These are phyloP conservation scores for Coemansia sp. DNA, from an alignment of 192 early-diverging fungal genomes.

Conservation along the genomic window DNA sequence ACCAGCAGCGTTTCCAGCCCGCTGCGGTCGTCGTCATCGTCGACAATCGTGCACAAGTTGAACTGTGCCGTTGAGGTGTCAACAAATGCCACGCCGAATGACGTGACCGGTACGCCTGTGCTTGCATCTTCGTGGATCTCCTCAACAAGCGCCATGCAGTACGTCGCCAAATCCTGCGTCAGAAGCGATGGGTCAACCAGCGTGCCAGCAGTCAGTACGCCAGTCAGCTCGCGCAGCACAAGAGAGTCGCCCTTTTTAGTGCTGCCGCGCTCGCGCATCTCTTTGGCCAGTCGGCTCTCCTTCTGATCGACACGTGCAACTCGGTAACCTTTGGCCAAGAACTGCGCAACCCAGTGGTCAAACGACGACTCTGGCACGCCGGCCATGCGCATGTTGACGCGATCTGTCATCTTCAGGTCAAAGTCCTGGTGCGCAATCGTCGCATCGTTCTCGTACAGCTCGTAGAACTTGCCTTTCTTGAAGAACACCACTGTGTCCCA, in stretches of 20 bases:
- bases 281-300: constrained; percentile 91
- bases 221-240: constrained; percentile 81
- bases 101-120: constrained; percentile 29
- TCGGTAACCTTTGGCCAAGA: constrained; percentile 93
- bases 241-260: constrained; percentile 68
- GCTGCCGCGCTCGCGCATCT: constrained; percentile 74
- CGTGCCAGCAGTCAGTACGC: constrained; percentile 87
- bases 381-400: constrained; percentile 98
- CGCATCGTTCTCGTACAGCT: constrained; percentile 99
- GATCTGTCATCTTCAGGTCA: constrained; percentile 93
- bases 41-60: constrained; percentile 65
- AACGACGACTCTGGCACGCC: constrained; percentile 95
- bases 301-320: constrained; percentile 97
- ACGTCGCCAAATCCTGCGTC: constrained; percentile 87
- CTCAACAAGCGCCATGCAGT: constrained; percentile 94
- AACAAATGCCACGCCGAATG: constrained; percentile 88
- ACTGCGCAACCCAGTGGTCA: constrained; percentile 93
- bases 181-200: constrained; percentile 85
- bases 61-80: constrained; percentile 96
- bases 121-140: constrained; percentile 14
- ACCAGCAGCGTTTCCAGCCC: constrained; percentile 90
- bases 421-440: constrained; percentile 94
- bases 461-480: constrained; percentile 99
- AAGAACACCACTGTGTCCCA: constrained; percentile 98
- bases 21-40: constrained; percentile 86